phyloP scores from a whole-genome alignment of 1,139 yeast genomes.

The Komagataea norvegica region DNA sequence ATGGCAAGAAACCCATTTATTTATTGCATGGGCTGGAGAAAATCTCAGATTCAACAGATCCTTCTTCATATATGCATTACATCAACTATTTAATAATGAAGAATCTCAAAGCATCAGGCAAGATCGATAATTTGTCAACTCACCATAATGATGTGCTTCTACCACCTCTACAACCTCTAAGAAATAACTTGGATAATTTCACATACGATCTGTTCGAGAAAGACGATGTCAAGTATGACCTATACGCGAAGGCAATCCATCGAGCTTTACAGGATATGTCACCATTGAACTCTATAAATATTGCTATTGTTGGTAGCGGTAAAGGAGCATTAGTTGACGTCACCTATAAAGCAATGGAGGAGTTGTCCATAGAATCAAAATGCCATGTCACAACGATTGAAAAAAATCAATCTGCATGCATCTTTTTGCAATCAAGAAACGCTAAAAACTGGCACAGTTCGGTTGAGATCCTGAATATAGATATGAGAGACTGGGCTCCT shows the following conservation, averaged over 20 bases:
- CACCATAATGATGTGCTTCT: constrained; percentile 38
- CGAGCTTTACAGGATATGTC: constrained; percentile 45
- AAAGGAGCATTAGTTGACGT: constrained; percentile 71
- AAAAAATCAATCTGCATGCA: constrained; percentile 61
- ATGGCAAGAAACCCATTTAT: constrained; percentile 29
- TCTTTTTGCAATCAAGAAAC: constrained; percentile 42
- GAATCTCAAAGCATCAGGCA: constrained; percentile 26
- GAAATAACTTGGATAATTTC: constrained; percentile 48
- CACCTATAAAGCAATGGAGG: constrained; percentile 39
- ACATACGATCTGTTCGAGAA: constrained; percentile 68
- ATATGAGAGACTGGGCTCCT: constrained; percentile 49
- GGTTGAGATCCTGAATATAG: constrained; percentile 50
- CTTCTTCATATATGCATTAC: constrained; percentile 44
- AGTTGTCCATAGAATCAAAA: constrained; percentile 26
- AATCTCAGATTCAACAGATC: constrained; percentile 31
- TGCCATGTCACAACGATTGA: constrained; percentile 56
- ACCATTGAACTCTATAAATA: constrained; percentile 23
- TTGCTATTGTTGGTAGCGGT: constrained; percentile 83
- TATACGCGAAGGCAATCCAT: constrained; percentile 62
- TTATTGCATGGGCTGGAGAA: constrained; percentile 45
- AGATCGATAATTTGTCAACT: constrained; percentile 32
- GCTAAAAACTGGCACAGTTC: constrained; percentile 38
- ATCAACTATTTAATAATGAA: constrained; percentile 43
- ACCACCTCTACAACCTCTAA: constrained; percentile 70
- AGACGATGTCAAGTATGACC: constrained; percentile 62